Conservation (phyloP, 1,139 yeast genomes). For the Protomyces arabidopsidicola region DNA sequence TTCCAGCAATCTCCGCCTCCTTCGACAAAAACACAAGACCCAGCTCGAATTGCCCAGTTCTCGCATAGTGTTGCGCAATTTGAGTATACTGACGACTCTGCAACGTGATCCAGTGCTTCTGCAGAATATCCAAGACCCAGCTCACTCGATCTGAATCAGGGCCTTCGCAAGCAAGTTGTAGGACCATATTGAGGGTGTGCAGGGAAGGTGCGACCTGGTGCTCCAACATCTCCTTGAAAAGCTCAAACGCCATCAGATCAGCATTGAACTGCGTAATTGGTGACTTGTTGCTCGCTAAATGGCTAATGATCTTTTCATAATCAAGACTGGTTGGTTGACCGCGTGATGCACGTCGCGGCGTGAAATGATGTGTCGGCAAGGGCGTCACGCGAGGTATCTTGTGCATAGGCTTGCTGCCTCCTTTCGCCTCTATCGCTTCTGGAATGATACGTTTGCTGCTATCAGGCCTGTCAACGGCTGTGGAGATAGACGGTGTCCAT, state of each 20-base stretch:
- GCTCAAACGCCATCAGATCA: not conserved
- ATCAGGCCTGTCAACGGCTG: not conserved
- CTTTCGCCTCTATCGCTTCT: not conserved
- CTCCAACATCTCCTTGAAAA: not conserved
- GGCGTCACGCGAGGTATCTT: not conserved
- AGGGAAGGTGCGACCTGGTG: not conserved
- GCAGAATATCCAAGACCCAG: not conserved
- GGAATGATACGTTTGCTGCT: not conserved
- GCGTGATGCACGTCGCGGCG: not conserved
- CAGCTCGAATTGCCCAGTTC: slow-evolving; percentile 4
- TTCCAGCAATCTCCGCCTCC: not conserved
- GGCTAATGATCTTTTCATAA: not conserved
- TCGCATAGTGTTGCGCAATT: not conserved
- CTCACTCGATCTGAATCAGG: not conserved
- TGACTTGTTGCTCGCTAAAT: not conserved
- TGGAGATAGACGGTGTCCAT: not conserved
- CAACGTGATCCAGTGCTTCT: not conserved
- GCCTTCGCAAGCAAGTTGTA: not conserved
- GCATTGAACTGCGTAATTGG: not conserved
- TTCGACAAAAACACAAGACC: slow-evolving; percentile 2
- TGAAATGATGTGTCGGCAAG: not conserved
- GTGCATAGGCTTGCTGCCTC: not conserved
- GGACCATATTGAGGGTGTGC: not conserved
- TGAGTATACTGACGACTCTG: not conserved
- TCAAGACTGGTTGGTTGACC: not conserved